phyloP scores from a whole-genome alignment of 2,329 filamentous ascomycete genomes.

The Diaporthe ilicicola region DNA sequence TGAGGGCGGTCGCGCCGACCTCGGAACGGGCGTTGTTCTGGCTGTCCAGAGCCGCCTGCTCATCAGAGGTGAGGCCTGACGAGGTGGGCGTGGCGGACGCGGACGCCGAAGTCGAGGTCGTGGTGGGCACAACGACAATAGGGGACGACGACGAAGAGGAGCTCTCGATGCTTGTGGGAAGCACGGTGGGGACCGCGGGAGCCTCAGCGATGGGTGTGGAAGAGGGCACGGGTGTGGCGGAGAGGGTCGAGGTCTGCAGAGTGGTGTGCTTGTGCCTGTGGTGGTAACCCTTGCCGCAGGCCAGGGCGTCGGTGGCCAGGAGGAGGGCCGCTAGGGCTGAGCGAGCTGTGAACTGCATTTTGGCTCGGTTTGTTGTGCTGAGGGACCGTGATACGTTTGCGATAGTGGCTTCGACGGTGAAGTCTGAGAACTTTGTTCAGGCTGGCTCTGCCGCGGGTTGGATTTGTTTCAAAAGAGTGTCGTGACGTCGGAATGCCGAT shows the following conservation, averaged over 20 bases:
- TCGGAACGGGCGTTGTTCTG: constrained; percentile 35
- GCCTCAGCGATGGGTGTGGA: neutral
- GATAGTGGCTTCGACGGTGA: constrained; percentile 7
- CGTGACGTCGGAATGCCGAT: constrained; percentile 21
- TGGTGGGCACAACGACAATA: neutral
- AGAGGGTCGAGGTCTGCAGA: neutral
- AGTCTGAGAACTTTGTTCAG: neutral
- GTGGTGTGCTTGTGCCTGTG: neutral
- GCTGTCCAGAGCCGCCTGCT: constrained; percentile 28
- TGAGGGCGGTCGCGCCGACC: constrained; percentile 28
- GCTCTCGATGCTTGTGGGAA: constrained; percentile 7
- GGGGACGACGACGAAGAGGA: constrained; percentile 4
- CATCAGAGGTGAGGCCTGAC: constrained; percentile 29
- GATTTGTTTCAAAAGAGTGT: constrained; percentile 28
- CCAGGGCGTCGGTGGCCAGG: constrained; percentile 17
- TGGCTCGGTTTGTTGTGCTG: constrained; percentile 3
- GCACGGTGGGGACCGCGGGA: neutral
- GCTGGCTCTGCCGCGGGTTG: constrained; percentile 27
- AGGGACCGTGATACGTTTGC: neutral
- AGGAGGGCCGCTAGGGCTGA: constrained; percentile 32
- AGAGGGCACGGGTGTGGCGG: neutral
- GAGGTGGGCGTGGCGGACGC: constrained; percentile 11
- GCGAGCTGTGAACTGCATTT: constrained; percentile 30
- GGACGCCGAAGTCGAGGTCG: constrained; percentile 13
- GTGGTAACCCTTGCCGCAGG: neutral